Evolutionary conservation across 805 yeast genomes (phyloP).

Genomic region (Naumovozyma dairenensis): DNA sequence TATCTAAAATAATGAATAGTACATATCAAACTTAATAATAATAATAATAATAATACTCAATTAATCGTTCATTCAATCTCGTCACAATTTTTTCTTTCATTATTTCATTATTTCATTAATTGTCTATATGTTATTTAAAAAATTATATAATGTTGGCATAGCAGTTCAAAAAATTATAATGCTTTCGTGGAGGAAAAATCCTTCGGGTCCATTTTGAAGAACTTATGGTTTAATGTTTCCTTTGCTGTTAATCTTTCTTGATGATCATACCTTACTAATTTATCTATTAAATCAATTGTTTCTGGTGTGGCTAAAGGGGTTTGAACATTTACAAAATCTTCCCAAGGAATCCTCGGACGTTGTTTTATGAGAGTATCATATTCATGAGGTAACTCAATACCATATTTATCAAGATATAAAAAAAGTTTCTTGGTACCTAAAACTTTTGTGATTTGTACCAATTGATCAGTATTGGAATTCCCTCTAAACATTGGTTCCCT

Average conservation of each 20-base stretch:
- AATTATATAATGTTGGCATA: no score
- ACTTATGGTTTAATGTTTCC: constrained; percentile 76
- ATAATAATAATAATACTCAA: no score
- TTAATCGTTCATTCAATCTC: no score
- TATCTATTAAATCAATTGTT: constrained; percentile 61
- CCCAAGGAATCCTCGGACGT: constrained; percentile 61
- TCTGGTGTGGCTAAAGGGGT: constrained; percentile 44
- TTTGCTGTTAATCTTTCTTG: constrained; percentile 79
- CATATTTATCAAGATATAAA: constrained; percentile 58
- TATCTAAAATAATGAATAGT: no score
- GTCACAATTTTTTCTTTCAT: no score
- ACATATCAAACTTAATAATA: no score
- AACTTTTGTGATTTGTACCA: constrained; percentile 81
- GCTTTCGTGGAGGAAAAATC: no score
- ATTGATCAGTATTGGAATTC: constrained; percentile 80
- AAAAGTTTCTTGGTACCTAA: constrained; percentile 74
- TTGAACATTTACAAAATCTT: constrained; percentile 38
- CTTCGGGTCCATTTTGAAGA: constrained; percentile 35
- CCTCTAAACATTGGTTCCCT: constrained; percentile 92
- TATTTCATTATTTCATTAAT: no score
- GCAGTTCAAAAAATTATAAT: no score
- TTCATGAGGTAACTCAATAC: constrained; percentile 60
- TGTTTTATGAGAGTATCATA: constrained; percentile 66
- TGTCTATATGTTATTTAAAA: background rate
- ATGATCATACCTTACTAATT: constrained; percentile 72